These are phyloP conservation scores for Neolentinus lepideus DNA, from an alignment of 1,284 basidiomycete species.

Conservation along the genomic window DNA sequence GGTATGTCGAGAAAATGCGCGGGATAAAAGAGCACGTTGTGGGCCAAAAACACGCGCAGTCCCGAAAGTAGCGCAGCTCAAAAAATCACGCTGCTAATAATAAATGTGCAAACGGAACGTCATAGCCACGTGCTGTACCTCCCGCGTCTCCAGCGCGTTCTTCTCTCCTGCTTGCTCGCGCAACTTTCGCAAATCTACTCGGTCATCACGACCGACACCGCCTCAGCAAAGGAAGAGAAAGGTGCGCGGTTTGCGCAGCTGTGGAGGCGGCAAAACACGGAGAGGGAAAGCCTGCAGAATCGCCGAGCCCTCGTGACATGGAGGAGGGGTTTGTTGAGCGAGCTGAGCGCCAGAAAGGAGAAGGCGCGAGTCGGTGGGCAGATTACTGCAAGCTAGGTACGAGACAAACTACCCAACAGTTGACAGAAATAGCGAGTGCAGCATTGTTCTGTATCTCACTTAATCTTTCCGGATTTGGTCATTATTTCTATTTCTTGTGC, in stretches of 20 bases:
- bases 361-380: constrained; percentile 81
- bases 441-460: no score
- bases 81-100: constrained; percentile 83
- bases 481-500: no score
- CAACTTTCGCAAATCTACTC: constrained; percentile 95
- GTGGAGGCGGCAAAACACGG: constrained; percentile 52
- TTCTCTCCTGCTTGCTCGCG: constrained; percentile 90
- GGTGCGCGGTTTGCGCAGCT: constrained; percentile 46
- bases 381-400: no score
- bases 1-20: no score
- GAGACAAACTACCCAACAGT: no score
- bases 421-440: no score
- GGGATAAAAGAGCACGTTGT: no score
- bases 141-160: constrained; percentile 85
- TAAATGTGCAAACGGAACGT: constrained; percentile 46
- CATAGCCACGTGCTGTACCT: constrained; percentile 82
- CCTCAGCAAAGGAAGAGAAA: constrained; percentile 43
- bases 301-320: constrained; percentile 81
- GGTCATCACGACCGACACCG: constrained; percentile 74
- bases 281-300: constrained; percentile 72
- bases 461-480: no score
- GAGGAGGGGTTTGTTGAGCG: constrained; percentile 82
- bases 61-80: no score
- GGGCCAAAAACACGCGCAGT: no score
- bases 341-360: constrained; percentile 83